Evolutionary conservation across 2,329 filamentous ascomycete genomes (phyloP), one percentile per base, ranked within the genome.

Genomic region (Scedosporium aurantiacum): DNA sequence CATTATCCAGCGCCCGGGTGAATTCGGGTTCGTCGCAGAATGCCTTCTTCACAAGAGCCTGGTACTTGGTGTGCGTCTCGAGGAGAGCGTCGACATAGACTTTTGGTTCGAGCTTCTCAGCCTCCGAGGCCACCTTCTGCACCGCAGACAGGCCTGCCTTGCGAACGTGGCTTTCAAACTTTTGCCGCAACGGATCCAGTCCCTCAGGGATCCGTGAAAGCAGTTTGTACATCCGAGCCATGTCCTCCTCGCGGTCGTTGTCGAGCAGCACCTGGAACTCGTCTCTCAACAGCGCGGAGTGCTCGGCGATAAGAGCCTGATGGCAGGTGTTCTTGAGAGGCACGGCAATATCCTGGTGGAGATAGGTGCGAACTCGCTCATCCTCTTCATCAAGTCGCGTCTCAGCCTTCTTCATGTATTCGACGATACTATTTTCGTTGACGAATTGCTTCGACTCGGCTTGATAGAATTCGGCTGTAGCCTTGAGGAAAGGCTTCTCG

Each of bases 351-450:
- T 99, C 94, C 41, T 86, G 84, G 69, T 97, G 91, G 55, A 99
- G 81, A 70, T 96, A 99, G 70, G 97, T 85, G 66, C 86, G 86
- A 8, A 99, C 94, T 27, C 94, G 90, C 70, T 93, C 90, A 76
- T 96, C 94, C 74, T 99, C 94, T 74, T 99, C 94, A 6, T 90
- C 85, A 63, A 99, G 76, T 37, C 94, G 87, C 50, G 85, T 76
- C 75, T 97, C 93, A 0, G 94, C 95, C 82, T 99, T 99, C 80
- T 97, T 97, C 94, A 99, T 97, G 76, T 97, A 99, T 71, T 99
- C 94, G 40, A 99, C 92, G 3, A 99, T 91, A 65, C 89, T 96
- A 72, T 99, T 99, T 73, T 97, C 93, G 10, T 91, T 90, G 40
- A 99, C 85, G 71, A 99, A 99, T 65, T 91, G 88, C 68, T 91